phyloP scores from a whole-genome alignment of 371 early-diverging fungal species.

The Aphelidium insulamus region DNA sequence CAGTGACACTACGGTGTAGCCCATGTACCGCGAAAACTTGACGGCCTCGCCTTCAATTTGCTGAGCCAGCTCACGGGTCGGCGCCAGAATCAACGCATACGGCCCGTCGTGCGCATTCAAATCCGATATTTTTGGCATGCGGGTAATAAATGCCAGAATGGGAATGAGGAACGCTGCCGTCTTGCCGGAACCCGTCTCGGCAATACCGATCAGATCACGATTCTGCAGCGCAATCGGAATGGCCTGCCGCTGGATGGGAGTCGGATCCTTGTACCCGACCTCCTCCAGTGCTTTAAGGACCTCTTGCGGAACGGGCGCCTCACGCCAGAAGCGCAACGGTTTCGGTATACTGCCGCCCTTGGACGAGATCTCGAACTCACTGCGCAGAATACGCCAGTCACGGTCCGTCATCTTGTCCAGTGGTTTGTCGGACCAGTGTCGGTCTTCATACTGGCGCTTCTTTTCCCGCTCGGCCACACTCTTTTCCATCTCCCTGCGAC shows the following conservation, averaged over 20 bases:
- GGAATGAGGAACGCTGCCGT: constrained; percentile 94
- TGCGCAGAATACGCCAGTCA: constrained; percentile 97
- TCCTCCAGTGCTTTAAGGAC: constrained; percentile 43
- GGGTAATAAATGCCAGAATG: constrained; percentile 65
- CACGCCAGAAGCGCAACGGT: constrained; percentile 79
- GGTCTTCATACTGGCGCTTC: constrained; percentile 50
- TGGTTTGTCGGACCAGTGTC: constrained; percentile 88
- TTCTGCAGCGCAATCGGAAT: constrained; percentile 82
- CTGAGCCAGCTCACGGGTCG: constrained; percentile 87
- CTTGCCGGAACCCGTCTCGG: constrained; percentile 96
- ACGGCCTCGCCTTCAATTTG: constrained; percentile 76
- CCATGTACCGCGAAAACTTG: constrained; percentile 62
- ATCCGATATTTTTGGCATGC: constrained; percentile 45
- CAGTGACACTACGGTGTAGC: constrained; percentile 64
- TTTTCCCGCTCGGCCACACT: constrained; percentile 37
- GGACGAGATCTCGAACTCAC: constrained; percentile 84
- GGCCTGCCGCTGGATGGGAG: constrained; percentile 95
- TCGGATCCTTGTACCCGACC: constrained; percentile 79
- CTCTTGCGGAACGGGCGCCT: constrained; percentile 40
- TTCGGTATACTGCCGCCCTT: constrained; percentile 81
- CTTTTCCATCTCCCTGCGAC: constrained; percentile 30
- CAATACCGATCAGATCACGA: constrained; percentile 92
- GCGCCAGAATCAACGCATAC: constrained; percentile 78
- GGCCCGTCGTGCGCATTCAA: constrained; percentile 63
- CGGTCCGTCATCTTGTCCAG: constrained; percentile 78